A percentile compares a stretch with the other conserved stretches of the same genome.
Evolutionary conservation across 371 early-diverging fungal species (phyloP).

Genomic region (Mortierella sp.): DNA sequence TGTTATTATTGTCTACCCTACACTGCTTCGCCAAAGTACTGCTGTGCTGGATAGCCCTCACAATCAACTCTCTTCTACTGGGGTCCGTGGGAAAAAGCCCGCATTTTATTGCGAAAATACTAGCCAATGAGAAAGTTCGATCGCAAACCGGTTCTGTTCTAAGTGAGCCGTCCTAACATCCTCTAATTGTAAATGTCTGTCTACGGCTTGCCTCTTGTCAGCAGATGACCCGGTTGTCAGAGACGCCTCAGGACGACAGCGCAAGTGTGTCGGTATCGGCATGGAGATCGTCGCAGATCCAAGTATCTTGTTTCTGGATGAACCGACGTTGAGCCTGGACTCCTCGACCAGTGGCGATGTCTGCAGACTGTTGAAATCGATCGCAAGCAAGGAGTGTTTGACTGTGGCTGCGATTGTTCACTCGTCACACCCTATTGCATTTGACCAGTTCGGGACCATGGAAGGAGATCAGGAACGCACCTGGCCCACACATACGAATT

Average conservation of each 20-base stretch:
- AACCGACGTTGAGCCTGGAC: conserved; percentile 91
- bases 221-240: conserved; percentile 76
- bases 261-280: conserved; percentile 88
- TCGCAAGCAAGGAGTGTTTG: conserved; percentile 68
- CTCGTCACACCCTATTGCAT: conserved; percentile 77
- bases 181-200: conserved; percentile 39
- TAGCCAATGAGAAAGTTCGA: not conserved
- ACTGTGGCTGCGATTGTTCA: conserved; percentile 82
- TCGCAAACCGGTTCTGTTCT: not conserved
- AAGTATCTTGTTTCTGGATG: conserved; percentile 92
- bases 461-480: conserved; percentile 42
- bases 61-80: conserved; percentile 52
- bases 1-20: conserved; percentile 60
- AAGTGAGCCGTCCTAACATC: too few relatives aligned
- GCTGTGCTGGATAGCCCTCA: conserved; percentile 62
- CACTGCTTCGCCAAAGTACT: conserved; percentile 61
- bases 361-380: conserved; percentile 63
- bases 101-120: conserved; percentile 11
- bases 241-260: conserved; percentile 86
- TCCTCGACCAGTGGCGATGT: conserved; percentile 77
- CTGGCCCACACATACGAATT: conserved; percentile 39
- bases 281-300: conserved; percentile 92
- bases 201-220: conserved; percentile 51
- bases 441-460: conserved; percentile 65
- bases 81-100: conserved; percentile 41